Evolutionary conservation across 257 asterid species (phyloP), one percentile per base, ranked within the genome.

Genomic region (Forsythia suspensa): DNA sequence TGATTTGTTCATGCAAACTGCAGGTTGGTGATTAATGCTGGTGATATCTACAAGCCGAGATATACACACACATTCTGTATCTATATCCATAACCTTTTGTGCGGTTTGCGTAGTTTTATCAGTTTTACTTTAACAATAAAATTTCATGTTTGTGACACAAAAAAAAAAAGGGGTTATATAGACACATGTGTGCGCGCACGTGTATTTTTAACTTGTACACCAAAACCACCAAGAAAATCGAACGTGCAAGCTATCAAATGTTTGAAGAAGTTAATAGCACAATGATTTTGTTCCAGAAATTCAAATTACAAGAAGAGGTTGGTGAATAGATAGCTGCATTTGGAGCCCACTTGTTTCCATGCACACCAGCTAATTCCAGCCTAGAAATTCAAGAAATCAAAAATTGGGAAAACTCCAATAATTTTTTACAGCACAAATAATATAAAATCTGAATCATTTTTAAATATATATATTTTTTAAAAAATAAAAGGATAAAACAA

Each of bases 271-370:
- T 18, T 18, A 55, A 55, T 48, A 57, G 70, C 75, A 70, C 79
- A 82, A 87, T 79, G 85, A 84, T 87, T 82, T 84, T 73, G 76
- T 85, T 79, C 61, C 37, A 76, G 85, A 83, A 88, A 80, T 84
- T 55, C 21, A 55, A 55, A 55, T 55, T 80, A 78, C 80, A 83
- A 83, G 85, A 83, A 78, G 77, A 87, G 82, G 75, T 79, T 77
- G 75, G 75, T 82, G 77, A 67, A 76, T 80, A 71, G 68, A 75
- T 86, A 83, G 89, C 86, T 87, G 81, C 84, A 81, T 61, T 72
- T 48, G 87, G 88, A 78, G 44, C 89, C 91, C 84, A 83, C 84
- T 9, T 6, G 68, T 80, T 83, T 82, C 41, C 82, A 21, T 78
- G 40, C 78, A 75, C 76, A 75, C 72, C 84, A 76, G 75, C 73